These are phyloP conservation scores for Podospora pseudopauciseta DNA, from an alignment of 495 filamentous ascomycete genomes.

Conservation along the genomic window DNA sequence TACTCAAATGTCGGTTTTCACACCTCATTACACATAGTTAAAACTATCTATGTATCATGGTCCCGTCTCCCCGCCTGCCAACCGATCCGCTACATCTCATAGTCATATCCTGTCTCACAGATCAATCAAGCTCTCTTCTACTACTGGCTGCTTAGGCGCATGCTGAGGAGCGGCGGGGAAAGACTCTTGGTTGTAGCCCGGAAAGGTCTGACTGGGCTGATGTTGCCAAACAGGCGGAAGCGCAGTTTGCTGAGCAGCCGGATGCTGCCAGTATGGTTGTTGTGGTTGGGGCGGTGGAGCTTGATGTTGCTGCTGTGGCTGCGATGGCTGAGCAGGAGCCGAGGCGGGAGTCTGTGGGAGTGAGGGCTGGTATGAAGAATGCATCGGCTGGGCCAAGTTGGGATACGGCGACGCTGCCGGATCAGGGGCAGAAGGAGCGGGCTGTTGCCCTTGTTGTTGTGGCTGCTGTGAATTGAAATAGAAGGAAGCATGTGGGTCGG, in stretches of 20 bases:
- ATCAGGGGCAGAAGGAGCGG: slow-evolving; percentile 35
- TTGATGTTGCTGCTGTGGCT: slow-evolving; percentile 33
- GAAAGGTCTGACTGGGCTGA: slow-evolving; percentile 39
- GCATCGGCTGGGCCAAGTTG: slow-evolving; percentile 40
- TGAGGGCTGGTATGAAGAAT: slow-evolving; percentile 36
- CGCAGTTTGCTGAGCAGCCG: slow-evolving; percentile 34
- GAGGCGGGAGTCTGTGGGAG: slow-evolving; percentile 44
- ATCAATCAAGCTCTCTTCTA: slow-evolving; percentile 93
- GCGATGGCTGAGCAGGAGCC: slow-evolving; percentile 37
- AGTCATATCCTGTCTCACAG: slow-evolving; percentile 44
- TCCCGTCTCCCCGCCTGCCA: neutral
- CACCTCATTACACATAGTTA: neutral
- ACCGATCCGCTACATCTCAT: slow-evolving; percentile 23
- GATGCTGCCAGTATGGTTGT: slow-evolving; percentile 43
- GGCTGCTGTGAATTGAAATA: slow-evolving; percentile 44
- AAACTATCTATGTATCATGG: neutral
- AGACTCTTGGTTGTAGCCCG: slow-evolving; percentile 59
- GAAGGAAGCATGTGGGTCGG: slow-evolving; percentile 46
- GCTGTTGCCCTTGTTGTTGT: slow-evolving; percentile 32
- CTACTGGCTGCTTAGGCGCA: slow-evolving; percentile 57
- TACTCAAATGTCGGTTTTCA: neutral
- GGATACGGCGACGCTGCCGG: slow-evolving; percentile 42
- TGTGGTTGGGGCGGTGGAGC: slow-evolving; percentile 28
- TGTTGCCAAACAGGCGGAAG: slow-evolving; percentile 46
- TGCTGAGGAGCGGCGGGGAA: slow-evolving; percentile 63